These are phyloP conservation scores for Domatiomyces globalis DNA, from an alignment of 2,329 filamentous ascomycete species.

Conservation along the genomic window DNA sequence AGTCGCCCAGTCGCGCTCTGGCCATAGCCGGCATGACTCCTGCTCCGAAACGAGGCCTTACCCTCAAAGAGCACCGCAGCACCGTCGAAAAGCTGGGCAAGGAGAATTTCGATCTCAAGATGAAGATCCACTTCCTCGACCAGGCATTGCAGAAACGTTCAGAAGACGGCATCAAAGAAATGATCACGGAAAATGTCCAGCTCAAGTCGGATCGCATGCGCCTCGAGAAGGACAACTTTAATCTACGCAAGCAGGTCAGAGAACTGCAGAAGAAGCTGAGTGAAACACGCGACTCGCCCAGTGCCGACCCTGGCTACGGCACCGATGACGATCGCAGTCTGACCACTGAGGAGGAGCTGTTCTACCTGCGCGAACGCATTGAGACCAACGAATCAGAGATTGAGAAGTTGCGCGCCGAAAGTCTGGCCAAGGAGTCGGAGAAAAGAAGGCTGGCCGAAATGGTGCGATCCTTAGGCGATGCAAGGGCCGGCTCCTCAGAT, in stretches of 20 bases:
- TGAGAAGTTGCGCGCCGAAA: constrained; percentile 66
- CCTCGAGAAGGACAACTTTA: constrained; percentile 79
- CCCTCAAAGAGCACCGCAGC: constrained; percentile 91
- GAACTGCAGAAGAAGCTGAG: constrained; percentile 71
- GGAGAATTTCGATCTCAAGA: constrained; percentile 94
- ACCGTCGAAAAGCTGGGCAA: constrained; percentile 94
- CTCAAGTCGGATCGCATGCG: constrained; percentile 81
- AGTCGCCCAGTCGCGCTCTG: constrained; percentile 45
- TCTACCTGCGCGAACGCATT: constrained; percentile 70
- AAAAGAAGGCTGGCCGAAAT: constrained; percentile 76
- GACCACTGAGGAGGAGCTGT: constrained; percentile 63
- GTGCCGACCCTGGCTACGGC: constrained; percentile 35
- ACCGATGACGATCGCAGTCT: constrained; percentile 40
- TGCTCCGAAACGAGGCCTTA: constrained; percentile 50
- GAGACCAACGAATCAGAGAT: constrained; percentile 75
- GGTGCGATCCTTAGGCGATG: constrained; percentile 50
- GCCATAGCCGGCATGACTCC: constrained; percentile 31
- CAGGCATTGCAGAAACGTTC: constrained; percentile 85
- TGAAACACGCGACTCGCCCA: constrained; percentile 34
- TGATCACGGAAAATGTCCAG: constrained; percentile 95
- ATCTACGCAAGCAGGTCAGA: constrained; percentile 63
- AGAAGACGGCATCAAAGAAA: constrained; percentile 91
- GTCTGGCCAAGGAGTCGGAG: constrained; percentile 64
- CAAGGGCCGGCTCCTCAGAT: constrained; percentile 34
- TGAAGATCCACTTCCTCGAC: constrained; percentile 94